Conservation (phyloP, 2,329 filamentous ascomycete genomes). For the Botrytis aclada region DNA sequence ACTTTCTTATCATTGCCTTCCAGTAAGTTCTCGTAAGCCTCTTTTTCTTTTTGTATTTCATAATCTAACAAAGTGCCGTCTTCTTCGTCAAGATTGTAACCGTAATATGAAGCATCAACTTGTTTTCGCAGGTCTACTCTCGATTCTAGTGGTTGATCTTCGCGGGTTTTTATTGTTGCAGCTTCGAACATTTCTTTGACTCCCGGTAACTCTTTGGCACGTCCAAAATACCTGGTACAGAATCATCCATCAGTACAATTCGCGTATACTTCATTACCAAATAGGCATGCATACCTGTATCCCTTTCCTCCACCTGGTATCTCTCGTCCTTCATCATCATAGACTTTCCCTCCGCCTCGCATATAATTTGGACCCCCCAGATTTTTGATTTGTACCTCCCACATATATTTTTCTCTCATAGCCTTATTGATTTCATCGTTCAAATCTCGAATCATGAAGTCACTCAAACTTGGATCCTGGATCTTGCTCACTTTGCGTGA, state of each 20-base stretch:
- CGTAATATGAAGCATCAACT: conserved; percentile 94
- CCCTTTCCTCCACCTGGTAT: conserved; percentile 74
- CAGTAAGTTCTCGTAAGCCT: conserved; percentile 69
- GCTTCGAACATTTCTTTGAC: conserved; percentile 96
- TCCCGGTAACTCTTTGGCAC: conserved; percentile 84
- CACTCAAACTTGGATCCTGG: conserved; percentile 84
- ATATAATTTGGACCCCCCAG: conserved; percentile 91
- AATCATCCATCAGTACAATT: conserved; percentile 17
- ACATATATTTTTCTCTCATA: conserved; percentile 98
- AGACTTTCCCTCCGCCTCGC: conserved; percentile 49
- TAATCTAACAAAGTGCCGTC: conserved; percentile 77
- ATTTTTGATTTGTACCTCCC: conserved; percentile 95
- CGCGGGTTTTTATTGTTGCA: conserved; percentile 55
- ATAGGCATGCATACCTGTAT: conserved; percentile 72
- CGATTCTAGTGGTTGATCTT: conserved; percentile 61
- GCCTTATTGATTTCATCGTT: conserved; percentile 99
- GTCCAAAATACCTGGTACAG: conserved; percentile 81
- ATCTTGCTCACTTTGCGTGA: conserved; percentile 95
- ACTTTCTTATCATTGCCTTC: conserved; percentile 54
- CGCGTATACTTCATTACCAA: not conserved
- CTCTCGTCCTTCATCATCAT: conserved; percentile 54
- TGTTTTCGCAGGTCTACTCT: conserved; percentile 68
- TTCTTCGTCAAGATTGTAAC: conserved; percentile 90
- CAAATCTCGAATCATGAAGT: conserved; percentile 95
- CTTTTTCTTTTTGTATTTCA: conserved; percentile 78